These are phyloP conservation scores for Alternaria incomplexa DNA, from an alignment of 2,329 filamentous ascomycete genomes.

Conservation along the genomic window DNA sequence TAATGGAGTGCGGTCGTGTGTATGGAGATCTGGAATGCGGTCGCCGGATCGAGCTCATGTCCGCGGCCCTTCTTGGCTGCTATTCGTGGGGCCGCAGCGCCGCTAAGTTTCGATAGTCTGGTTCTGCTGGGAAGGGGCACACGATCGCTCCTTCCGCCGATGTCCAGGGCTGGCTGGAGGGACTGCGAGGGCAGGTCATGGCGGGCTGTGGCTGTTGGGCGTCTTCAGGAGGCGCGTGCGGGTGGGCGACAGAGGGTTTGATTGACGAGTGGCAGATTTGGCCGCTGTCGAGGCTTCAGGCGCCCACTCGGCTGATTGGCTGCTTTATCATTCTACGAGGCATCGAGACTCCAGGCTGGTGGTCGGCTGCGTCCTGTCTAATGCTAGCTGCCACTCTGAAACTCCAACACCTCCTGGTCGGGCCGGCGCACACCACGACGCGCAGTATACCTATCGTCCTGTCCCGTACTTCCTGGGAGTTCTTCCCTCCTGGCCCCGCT, in stretches of 20 bases:
- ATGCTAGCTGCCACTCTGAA: constrained; percentile 21
- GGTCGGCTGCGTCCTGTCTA: constrained; percentile 15
- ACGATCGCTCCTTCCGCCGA: constrained; percentile 1
- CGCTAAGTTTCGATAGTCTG: constrained; percentile 18
- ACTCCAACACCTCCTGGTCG: constrained; percentile 22
- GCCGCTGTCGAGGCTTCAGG: background rate
- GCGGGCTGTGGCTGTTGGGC: background rate
- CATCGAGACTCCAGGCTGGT: background rate
- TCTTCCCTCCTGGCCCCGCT: background rate
- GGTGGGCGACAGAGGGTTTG: constrained; percentile 1
- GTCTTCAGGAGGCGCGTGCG: background rate
- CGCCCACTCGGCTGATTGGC: background rate
- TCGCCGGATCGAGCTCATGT: constrained; percentile 1
- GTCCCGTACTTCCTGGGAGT: background rate
- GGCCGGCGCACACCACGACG: constrained; percentile 1
- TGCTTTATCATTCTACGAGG: constrained; percentile 3
- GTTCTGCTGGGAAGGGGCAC: constrained; percentile 1
- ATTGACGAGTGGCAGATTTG: background rate
- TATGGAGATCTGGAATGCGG: background rate
- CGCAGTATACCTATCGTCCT: constrained; percentile 7
- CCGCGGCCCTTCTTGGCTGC: background rate
- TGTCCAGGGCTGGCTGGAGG: background rate
- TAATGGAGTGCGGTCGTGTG: background rate
- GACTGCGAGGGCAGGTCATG: background rate
- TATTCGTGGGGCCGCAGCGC: constrained; percentile 5